Conservation (phyloP, 371 early-diverging fungal genomes). For the Mucor lusitanicus region DNA sequence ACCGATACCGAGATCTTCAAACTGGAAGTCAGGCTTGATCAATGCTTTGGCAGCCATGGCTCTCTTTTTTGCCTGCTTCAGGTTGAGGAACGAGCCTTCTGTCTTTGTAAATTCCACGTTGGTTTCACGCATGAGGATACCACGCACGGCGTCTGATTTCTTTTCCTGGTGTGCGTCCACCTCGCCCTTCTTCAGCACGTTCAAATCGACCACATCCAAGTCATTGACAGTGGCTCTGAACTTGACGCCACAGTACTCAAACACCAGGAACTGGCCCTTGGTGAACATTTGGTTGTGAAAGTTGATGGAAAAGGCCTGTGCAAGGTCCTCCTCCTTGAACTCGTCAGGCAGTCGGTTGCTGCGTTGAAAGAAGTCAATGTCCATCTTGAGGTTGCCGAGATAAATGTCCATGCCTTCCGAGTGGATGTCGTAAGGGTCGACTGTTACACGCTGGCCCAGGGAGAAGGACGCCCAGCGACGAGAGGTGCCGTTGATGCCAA, state of each 20-base stretch:
- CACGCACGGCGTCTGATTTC: slow-evolving; percentile 44
- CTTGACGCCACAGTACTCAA: slow-evolving; percentile 83
- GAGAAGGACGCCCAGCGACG: slow-evolving; percentile 89
- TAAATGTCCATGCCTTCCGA: slow-evolving; percentile 60
- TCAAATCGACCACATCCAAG: slow-evolving; percentile 67
- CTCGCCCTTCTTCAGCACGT: slow-evolving; percentile 55
- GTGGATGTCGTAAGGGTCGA: slow-evolving; percentile 76
- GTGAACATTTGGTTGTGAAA: slow-evolving; percentile 82
- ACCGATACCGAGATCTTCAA: slow-evolving; percentile 99
- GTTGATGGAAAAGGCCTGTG: slow-evolving; percentile 58
- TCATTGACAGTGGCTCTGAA: slow-evolving; percentile 59
- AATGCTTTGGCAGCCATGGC: slow-evolving; percentile 65
- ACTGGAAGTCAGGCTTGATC: slow-evolving; percentile 95
- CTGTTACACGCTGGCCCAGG: slow-evolving; percentile 77
- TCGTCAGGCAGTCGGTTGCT: slow-evolving; percentile 57
- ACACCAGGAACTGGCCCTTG: slow-evolving; percentile 68
- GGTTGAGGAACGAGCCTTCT: slow-evolving; percentile 71
- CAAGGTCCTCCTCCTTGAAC: slow-evolving; percentile 76
- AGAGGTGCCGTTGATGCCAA: slow-evolving; percentile 80
- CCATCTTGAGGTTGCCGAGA: slow-evolving; percentile 71
- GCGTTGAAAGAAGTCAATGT: slow-evolving; percentile 65
- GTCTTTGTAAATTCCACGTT: slow-evolving; percentile 70
- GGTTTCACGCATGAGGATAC: slow-evolving; percentile 78
- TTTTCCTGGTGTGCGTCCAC: slow-evolving; percentile 31
- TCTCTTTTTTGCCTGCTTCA: slow-evolving; percentile 65